Conservation (phyloP, 768 basidiomycete species). For the Lyophyllum decastes region DNA sequence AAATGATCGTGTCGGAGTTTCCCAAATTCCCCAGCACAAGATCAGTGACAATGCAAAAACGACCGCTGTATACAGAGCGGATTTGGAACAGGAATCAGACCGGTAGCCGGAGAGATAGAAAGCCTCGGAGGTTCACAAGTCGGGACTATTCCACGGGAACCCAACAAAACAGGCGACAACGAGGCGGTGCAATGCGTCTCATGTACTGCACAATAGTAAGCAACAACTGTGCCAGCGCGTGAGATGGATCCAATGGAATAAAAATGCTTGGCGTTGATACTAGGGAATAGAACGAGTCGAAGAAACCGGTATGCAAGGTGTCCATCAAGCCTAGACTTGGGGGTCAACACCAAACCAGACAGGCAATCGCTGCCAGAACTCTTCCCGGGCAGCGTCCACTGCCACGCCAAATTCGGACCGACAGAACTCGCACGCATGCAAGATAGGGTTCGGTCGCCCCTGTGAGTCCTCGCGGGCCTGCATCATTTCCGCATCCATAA, state of each 20-base stretch:
- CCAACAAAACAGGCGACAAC: slow-evolving; percentile 9
- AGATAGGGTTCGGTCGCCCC: slow-evolving; percentile 41
- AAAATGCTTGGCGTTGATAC: neutral
- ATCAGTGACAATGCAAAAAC: neutral
- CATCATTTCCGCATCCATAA: slow-evolving; percentile 68
- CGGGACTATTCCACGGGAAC: slow-evolving; percentile 7
- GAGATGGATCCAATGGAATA: slow-evolving; percentile 5
- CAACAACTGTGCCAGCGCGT: slow-evolving; percentile 4
- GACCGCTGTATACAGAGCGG: neutral
- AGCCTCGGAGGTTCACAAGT: slow-evolving; percentile 3
- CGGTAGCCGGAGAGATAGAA: slow-evolving; percentile 4
- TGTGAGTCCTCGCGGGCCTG: slow-evolving; percentile 54
- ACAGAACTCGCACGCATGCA: slow-evolving; percentile 67
- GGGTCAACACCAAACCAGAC: slow-evolving; percentile 63
- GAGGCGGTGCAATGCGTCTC: slow-evolving; percentile 8
- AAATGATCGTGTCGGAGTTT: slow-evolving; percentile 11
- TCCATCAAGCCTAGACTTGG: slow-evolving; percentile 25
- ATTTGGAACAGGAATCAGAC: slow-evolving; percentile 1
- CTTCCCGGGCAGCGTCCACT: slow-evolving; percentile 59
- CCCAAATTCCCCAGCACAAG: neutral
- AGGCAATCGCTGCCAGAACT: slow-evolving; percentile 67
- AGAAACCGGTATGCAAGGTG: slow-evolving; percentile 3
- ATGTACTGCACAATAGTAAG: slow-evolving; percentile 11
- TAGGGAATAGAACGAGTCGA: neutral
- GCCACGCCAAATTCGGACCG: slow-evolving; percentile 60